Percentiles rank a stretch among this genome's conserved stretches.
Conservation (phyloP, 208 protist genomes). For the Trypanosoma theileri region DNA sequence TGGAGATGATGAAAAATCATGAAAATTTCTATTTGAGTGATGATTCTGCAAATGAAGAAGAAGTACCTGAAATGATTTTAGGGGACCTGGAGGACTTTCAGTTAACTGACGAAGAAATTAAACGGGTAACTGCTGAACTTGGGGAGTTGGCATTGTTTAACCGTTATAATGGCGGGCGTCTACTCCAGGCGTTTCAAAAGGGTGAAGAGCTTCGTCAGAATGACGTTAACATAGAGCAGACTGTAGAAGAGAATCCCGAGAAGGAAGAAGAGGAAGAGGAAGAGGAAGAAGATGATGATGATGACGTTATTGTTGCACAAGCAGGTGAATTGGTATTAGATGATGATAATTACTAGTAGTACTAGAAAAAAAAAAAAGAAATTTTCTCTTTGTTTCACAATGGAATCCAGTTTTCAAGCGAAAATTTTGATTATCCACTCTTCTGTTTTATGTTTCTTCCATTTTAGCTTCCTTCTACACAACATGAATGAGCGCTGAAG, state of each 20-base stretch:
- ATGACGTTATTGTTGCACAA: constrained; percentile 24
- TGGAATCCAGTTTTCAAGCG: too few species aligned
- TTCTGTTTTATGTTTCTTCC: too few species aligned
- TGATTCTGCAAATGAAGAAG: constrained; percentile 19
- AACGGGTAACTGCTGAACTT: constrained; percentile 42
- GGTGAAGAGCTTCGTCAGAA: constrained; percentile 8
- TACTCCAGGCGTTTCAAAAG: constrained; percentile 21
- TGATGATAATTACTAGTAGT: not conserved
- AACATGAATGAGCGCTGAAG: too few species aligned
- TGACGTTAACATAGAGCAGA: constrained; percentile 3
- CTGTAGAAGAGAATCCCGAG: constrained; percentile 1
- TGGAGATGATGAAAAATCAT: not conserved
- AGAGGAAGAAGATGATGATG: constrained; percentile 23
- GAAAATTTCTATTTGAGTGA: not conserved
- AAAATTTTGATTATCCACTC: too few species aligned
- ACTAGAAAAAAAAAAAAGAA: too few species aligned
- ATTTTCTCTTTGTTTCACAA: too few species aligned
- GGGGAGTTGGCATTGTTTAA: constrained; percentile 71
- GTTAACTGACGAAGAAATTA: constrained; percentile 56
- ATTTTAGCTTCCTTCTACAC: too few species aligned
- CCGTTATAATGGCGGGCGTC: constrained; percentile 28
- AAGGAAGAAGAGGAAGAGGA: constrained; percentile 23
- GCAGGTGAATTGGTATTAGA: constrained; percentile 16
- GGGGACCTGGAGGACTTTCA: constrained; percentile 38
- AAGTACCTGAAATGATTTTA: constrained; percentile 22